A percentile compares a stretch with the other conserved stretches of the same genome.
phyloP scores from a whole-genome alignment of 768 basidiomycete species.

The Sutorius australiensis region DNA sequence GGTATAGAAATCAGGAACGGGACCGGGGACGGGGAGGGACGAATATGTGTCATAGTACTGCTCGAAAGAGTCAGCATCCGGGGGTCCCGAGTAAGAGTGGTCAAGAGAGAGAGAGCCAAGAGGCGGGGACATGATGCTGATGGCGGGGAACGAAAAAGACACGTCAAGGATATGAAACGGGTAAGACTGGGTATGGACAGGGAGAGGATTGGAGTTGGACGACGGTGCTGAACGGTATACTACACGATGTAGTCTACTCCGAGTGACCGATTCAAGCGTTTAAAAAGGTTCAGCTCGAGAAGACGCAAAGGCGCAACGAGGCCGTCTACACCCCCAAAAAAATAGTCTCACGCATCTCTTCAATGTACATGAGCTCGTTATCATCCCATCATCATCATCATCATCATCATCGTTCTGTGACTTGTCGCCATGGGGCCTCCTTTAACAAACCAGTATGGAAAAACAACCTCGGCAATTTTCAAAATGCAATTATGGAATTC shows the following conservation, averaged over 20 bases:
- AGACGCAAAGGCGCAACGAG: slow-evolving; percentile 23
- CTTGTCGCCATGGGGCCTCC: slow-evolving; percentile 22
- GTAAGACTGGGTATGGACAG: background rate
- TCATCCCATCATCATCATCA: slow-evolving; percentile 12
- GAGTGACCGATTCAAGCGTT: slow-evolving; percentile 10
- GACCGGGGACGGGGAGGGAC: slow-evolving; percentile 15
- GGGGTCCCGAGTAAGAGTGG: slow-evolving; percentile 12
- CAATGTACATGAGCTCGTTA: slow-evolving; percentile 17
- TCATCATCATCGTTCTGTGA: slow-evolving; percentile 21
- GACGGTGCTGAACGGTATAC: slow-evolving; percentile 4
- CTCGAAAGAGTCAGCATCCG: slow-evolving; percentile 15
- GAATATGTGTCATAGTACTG: slow-evolving; percentile 22
- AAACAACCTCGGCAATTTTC: slow-evolving; percentile 14
- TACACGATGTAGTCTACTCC: slow-evolving; percentile 23
- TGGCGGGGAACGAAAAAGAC: slow-evolving; percentile 15
- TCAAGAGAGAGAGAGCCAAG: slow-evolving; percentile 20
- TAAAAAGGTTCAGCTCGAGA: slow-evolving; percentile 20
- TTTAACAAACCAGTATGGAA: slow-evolving; percentile 1
- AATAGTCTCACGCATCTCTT: slow-evolving; percentile 23
- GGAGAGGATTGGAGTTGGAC: slow-evolving; percentile 13
- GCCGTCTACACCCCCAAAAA: slow-evolving; percentile 22
- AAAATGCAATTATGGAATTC: slow-evolving; percentile 22
- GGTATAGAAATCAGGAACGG: slow-evolving; percentile 21
- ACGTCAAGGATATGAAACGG: slow-evolving; percentile 26
- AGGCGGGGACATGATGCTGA: slow-evolving; percentile 27